Evolutionary conservation across 176 grass and related monocot species (phyloP).

Genomic region (Carex littledalei): DNA sequence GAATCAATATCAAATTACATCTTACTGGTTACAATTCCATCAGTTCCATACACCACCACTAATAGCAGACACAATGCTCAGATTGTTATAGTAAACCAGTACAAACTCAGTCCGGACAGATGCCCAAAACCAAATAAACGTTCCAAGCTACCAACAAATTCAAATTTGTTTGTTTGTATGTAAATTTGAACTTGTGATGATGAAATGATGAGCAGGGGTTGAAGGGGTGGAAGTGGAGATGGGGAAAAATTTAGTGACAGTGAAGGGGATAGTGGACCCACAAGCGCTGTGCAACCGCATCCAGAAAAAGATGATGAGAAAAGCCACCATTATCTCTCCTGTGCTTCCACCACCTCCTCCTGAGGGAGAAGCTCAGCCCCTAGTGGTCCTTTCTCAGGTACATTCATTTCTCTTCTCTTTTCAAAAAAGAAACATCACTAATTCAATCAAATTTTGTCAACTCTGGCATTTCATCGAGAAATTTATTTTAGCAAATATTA

Average conservation of each 20-base stretch:
- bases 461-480: background rate
- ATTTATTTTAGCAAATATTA: background rate
- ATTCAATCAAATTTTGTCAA: background rate
- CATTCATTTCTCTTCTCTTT: background rate
- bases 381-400: slow-evolving; percentile 37
- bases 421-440: background rate
- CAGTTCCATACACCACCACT: background rate
- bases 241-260: slow-evolving; percentile 53
- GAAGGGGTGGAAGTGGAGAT: slow-evolving; percentile 58
- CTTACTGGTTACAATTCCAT: background rate
- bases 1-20: background rate
- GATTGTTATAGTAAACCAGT: background rate
- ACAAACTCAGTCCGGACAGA: background rate
- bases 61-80: background rate
- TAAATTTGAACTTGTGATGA: background rate
- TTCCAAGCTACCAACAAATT: background rate
- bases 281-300: slow-evolving; percentile 51
- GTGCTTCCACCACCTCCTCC: slow-evolving; percentile 25
- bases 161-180: background rate
- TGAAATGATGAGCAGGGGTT: slow-evolving; percentile 32
- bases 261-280: slow-evolving; percentile 77
- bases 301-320: slow-evolving; percentile 55
- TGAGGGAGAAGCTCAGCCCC: slow-evolving; percentile 20
- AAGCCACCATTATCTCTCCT: slow-evolving; percentile 50
- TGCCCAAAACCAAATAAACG: background rate